Base-by-base conservation (phyloP, 2,329 filamentous ascomycete species). In the Aspergillus candidus region DNA sequence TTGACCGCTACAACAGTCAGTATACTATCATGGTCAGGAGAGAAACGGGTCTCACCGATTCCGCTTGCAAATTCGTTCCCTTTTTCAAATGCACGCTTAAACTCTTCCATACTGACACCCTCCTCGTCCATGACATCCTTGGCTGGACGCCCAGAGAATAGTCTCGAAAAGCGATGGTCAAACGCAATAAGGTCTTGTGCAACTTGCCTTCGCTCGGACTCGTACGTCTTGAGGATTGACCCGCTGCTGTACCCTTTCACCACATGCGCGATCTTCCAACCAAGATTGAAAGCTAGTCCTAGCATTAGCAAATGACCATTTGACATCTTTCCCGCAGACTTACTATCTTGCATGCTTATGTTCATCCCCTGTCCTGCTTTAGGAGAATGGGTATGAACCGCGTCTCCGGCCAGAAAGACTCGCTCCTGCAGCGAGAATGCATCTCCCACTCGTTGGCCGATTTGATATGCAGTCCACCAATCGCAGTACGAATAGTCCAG, bases 331-430 rank as follows among this genome's bases (percentile, higher is more conserved):
- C n/a, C 7, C 6, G 11, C 12, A 31, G 2, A 41, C 52, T 43
- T 50, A 57, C 60, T 63, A 58, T 87, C 83, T 53, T 84, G 82
- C 78, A 87, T 83, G 27, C 73, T 78, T 2, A 84, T 77, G 52
- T 87, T 87, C 82, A 86, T 86, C 11, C 83, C 83, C 56, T 85
- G 82, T n/a, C 56, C 57, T 2, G 51, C 55, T 31, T 56, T 59
- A 3, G 56, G 56, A 2, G 50, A 54, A 52, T 76, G 73, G 1
- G 73, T 78, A 52, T 75, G 72, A 1, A 78, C 77, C 1, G 80
- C 83, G 61, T 86, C 84, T 2, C 84, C 84, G 0, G 82, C 80
- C 4, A 88, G 70, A 59, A 89, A 88, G 8, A 89, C 72, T 4
- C 82, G 73, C 17, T 76, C 72, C 11, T 70, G 63, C 6, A 71